These are phyloP conservation scores for Fusarium drepaniforme DNA, from an alignment of 2,329 filamentous ascomycete species.

Conservation along the genomic window DNA sequence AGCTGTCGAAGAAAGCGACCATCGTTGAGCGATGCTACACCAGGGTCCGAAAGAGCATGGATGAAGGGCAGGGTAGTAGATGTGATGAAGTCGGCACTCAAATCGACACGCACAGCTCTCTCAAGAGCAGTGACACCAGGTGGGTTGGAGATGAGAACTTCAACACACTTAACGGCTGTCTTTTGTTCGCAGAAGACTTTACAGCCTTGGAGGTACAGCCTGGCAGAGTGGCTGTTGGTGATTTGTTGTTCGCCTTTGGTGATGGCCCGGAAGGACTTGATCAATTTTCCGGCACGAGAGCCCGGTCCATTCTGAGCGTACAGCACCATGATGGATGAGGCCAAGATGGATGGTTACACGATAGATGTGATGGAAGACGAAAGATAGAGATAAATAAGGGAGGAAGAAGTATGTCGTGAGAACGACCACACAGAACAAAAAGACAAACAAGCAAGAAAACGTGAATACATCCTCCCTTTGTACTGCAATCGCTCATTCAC, in stretches of 20 bases:
- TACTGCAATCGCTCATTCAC: conserved; percentile 6
- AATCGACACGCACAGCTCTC: conserved; percentile 41
- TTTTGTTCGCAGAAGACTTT: conserved; percentile 19
- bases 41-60: conserved; percentile 16
- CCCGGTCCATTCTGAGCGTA: not conserved
- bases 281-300: conserved; percentile 28
- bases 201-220: conserved; percentile 44
- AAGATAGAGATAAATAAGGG: not conserved
- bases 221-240: conserved; percentile 32
- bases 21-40: conserved; percentile 32
- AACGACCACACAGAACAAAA: not conserved
- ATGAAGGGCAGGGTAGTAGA: conserved; percentile 26
- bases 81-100: conserved; percentile 46
- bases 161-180: conserved; percentile 41
- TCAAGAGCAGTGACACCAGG: conserved; percentile 39
- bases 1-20: conserved; percentile 37
- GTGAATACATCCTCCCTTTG: conserved; percentile 13
- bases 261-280: conserved; percentile 29
- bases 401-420: not conserved
- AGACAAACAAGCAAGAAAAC: not conserved
- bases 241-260: conserved; percentile 34
- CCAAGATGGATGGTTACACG: not conserved
- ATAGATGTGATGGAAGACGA: not conserved
- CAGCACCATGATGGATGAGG: conserved; percentile 18
- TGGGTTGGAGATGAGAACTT: conserved; percentile 41